Evolutionary conservation across 2,329 filamentous ascomycete genomes (phyloP).

Genomic region (Phaeoacremonium minimum): DNA sequence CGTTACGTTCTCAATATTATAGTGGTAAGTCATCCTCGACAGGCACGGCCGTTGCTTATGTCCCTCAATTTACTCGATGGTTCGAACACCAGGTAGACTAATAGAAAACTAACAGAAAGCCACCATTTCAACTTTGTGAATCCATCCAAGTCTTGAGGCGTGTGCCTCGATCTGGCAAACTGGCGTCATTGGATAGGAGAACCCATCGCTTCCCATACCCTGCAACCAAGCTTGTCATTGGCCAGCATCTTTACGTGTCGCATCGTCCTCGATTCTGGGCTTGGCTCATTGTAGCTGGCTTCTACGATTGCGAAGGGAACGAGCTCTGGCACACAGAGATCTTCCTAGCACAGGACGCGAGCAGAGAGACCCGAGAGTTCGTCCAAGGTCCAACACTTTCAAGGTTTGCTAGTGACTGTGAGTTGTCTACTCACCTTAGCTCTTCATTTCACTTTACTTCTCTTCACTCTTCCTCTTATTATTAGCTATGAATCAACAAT

Average conservation of each 20-base stretch:
- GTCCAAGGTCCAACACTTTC: not conserved
- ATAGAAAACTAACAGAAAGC: too few relatives aligned
- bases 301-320: slow-evolving; percentile 21
- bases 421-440: not conserved
- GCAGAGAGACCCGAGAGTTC: not conserved
- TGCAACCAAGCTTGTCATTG: slow-evolving; percentile 19
- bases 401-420: slow-evolving; percentile 1
- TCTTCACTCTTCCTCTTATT: not conserved
- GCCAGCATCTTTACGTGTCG: slow-evolving; percentile 18
- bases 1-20: not conserved
- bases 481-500: not conserved
- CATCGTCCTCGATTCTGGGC: slow-evolving; percentile 18
- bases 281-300: slow-evolving; percentile 23
- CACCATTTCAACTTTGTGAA: not conserved
- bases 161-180: not conserved
- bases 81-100: too few relatives aligned
- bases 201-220: slow-evolving; percentile 1
- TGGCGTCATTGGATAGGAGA: not conserved
- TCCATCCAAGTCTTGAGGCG: not conserved
- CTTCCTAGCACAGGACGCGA: slow-evolving; percentile 15
- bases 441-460: not conserved
- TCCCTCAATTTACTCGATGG: not conserved
- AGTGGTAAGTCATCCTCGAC: too few relatives aligned
- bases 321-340: slow-evolving; percentile 26
- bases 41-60: not conserved